Base-by-base conservation (phyloP, 106 monocot species). In the Acanthochlamys bracteata region DNA sequence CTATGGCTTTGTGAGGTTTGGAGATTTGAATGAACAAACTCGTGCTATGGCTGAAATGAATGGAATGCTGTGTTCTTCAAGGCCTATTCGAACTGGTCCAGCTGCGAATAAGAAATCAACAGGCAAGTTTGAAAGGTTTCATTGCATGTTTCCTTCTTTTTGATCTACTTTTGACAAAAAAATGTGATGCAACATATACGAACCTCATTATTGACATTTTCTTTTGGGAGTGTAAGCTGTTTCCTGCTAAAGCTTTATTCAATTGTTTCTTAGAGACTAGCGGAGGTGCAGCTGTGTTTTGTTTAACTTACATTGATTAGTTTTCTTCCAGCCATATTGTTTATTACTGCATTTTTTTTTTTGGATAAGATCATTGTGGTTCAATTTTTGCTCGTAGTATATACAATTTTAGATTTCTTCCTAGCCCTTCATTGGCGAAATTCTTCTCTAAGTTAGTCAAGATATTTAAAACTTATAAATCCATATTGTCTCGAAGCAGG, bases 1-100 rank as follows among this genome's bases (percentile, higher is more conserved):
- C 9, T 90, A 90, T 76, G 90, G 90, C 4, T 90, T 90, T 83
- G 86, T 90, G 39, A 86, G 71, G 64, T 90, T 90, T 72, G 74
- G 80, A 41, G 86, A 86, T 77, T 64, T 41, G 26, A 81, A 73
- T 76, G 90, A 90, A 25, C 85, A 86, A 74, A 42, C 75, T 46
- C 79, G 75, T 65, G 90, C 90, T 3, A 83, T 90, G 85, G 83
- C 73, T 53, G 90, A 90, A 76, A 90, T 90, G 90, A 85, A 86
- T 74, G 90, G 90, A 39, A 46, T 78, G 55, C 78, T 69, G 24
- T 86, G 86, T 53, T 83, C 86, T 45, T 65, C 80, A 57, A 77
- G 90, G 52, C 73, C 83, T 20, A 90, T 90, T 85, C 83, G 90
- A 10, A 73, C 80, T 65, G 90, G 90, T 62, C 65, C 83, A 53